These are phyloP conservation scores for Pseudotulostoma volvatum DNA, from an alignment of 495 filamentous ascomycete genomes.

Conservation along the genomic window DNA sequence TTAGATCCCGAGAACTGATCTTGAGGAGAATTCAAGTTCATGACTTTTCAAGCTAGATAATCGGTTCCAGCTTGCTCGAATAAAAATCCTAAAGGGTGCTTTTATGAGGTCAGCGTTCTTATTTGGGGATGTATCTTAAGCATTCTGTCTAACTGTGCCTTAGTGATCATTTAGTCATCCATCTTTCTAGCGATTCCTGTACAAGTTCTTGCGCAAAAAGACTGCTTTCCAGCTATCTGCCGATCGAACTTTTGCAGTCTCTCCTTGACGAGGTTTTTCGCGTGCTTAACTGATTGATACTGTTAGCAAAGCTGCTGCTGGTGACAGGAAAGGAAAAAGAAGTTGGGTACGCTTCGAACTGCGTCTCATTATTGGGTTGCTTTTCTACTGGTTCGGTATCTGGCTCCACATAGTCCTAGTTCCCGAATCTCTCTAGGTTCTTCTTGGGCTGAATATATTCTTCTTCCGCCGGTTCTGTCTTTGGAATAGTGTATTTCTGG, in stretches of 20 bases:
- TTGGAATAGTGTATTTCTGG: neutral
- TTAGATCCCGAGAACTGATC: neutral
- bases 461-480: neutral
- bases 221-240: neutral
- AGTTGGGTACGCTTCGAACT: too few species aligned
- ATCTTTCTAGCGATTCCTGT: neutral
- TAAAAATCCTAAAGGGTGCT: neutral
- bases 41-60: slow-evolving; percentile 2
- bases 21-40: neutral
- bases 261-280: too few species aligned
- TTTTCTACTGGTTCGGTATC: neutral
- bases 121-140: neutral
- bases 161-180: neutral
- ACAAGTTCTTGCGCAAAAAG: slow-evolving; percentile 1
- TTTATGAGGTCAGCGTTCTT: slow-evolving; percentile 1
- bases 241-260: neutral
- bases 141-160: neutral
- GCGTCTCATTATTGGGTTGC: neutral
- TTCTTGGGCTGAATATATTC: neutral
- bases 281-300: neutral
- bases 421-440: too few species aligned
- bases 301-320: too few species aligned
- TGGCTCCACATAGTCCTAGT: neutral
- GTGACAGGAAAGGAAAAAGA: neutral
- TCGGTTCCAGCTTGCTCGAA: slow-evolving; percentile 1